Evolutionary conservation across 371 early-diverging fungal species (phyloP).

Genomic region (Amoeboaphelidium protococcarum): DNA sequence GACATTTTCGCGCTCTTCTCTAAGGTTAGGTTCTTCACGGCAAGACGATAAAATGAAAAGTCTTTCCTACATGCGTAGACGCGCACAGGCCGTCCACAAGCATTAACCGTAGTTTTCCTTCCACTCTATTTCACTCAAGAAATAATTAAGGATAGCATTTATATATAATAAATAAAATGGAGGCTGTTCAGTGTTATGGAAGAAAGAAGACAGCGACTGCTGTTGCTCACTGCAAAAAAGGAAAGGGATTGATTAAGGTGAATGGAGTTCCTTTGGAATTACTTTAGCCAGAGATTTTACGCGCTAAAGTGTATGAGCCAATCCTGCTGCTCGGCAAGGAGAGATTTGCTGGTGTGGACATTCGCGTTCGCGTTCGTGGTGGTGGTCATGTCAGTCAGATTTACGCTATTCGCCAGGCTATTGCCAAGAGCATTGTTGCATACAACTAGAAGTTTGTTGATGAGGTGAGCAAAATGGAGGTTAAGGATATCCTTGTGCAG

Average conservation of each 20-base stretch:
- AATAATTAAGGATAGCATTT: too few species aligned
- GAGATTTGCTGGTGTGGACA: slow-evolving; percentile 83
- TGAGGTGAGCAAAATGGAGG: slow-evolving; percentile 97
- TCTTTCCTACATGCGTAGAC: too few species aligned
- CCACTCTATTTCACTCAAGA: too few species aligned
- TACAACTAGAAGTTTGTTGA: slow-evolving; percentile 98
- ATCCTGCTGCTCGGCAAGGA: slow-evolving; percentile 88
- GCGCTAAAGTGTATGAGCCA: slow-evolving; percentile 96
- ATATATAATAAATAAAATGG: too few species aligned
- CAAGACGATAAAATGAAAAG: too few species aligned
- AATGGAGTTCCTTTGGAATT: slow-evolving; percentile 94
- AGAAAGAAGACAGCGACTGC: slow-evolving; percentile 96
- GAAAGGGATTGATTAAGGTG: slow-evolving; percentile 83
- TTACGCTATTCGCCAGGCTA: slow-evolving; percentile 96
- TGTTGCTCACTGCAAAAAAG: slow-evolving; percentile 93
- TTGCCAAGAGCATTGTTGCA: slow-evolving; percentile 96
- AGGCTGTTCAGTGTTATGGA: slow-evolving; percentile 3
- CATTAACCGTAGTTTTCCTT: too few species aligned
- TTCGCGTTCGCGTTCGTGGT: slow-evolving; percentile 89
- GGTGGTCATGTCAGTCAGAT: slow-evolving; percentile 96
- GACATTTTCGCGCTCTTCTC: too few species aligned
- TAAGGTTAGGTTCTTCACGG: too few species aligned
- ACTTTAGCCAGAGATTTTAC: slow-evolving; percentile 83
- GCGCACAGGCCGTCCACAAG: too few species aligned
- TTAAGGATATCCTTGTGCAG: slow-evolving; percentile 77